Evolutionary conservation across 1,139 yeast species (phyloP), one percentile per base, ranked within the genome.

Genomic region (Saccharomycopsis phalli): DNA sequence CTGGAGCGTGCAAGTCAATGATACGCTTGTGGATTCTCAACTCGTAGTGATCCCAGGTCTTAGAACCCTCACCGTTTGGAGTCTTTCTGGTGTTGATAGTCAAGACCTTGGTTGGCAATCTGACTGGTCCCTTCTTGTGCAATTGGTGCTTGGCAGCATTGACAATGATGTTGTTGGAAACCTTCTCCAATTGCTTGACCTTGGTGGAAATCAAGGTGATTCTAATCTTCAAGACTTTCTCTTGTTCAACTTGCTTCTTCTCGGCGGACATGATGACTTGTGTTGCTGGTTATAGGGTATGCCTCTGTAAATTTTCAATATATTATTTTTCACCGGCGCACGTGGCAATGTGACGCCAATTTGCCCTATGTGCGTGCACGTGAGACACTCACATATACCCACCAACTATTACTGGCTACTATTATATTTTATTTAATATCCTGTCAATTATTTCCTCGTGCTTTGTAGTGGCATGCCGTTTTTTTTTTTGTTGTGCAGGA

Each of bases 1-100:
- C 86, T 68, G 96, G 95, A 57, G 98, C 95, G 74, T 84, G 93
- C 70, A 93, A 79, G 76, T 91, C 96, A 64, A 91, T 86, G 69
- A 86, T 81, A 75, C 99, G 88, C 93, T 93, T 93, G 95, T 93
- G 98, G 77, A 93, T 87, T 81, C 97, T 87, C 95, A 93, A 84
- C 78, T 93, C 98, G 71, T 80, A 93, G 62, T 94, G 74, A 69
- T 93, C 99, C 96, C 96, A 93, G 62, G 99, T 93, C 88, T 93
- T 91, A 62, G 98, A 91, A 88, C 99, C 99, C 78, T 93, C 97
- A 88, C 99, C 99, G 71, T 93, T 93, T 64, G 99, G 99, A 66
- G 98, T 81, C 87, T 93, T 93, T 84, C 99, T 88, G 83, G 99
- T 91, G 75, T 95, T 79, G 75, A 93, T 79, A 74, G 83, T 87